Percentiles rank a stretch among this genome's conserved stretches.
These are phyloP conservation scores for Vanrija sp. DNA, from an alignment of 1,284 basidiomycete species.

Conservation along the genomic window DNA sequence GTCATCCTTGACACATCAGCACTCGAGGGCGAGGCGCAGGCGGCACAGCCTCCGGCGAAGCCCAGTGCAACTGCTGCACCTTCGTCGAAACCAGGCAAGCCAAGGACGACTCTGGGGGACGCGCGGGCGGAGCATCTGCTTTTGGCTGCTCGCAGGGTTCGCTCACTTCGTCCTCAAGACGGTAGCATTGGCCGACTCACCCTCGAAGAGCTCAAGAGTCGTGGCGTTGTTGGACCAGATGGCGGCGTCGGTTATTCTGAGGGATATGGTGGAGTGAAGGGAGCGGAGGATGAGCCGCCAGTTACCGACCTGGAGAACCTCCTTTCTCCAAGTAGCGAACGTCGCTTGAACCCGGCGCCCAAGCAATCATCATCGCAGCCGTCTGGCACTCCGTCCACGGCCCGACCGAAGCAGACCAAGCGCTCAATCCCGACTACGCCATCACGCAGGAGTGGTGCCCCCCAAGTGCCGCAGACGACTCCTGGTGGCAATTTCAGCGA, in stretches of 20 bases:
- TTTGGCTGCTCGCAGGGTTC: constrained; percentile 43
- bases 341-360: constrained; percentile 6
- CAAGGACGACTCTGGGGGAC: constrained; percentile 40
- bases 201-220: constrained; percentile 35
- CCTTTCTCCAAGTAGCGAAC: constrained; percentile 7
- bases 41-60: not conserved
- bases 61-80: not conserved
- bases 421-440: constrained; percentile 30
- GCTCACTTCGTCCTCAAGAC: constrained; percentile 30
- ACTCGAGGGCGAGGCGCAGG: constrained; percentile 1
- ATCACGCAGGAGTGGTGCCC: constrained; percentile 12
- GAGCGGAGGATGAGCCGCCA: constrained; percentile 17
- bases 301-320: not conserved
- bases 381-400: constrained; percentile 23
- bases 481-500: constrained; percentile 46
- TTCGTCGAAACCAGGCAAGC: not conserved
- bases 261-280: constrained; percentile 34
- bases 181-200: constrained; percentile 33
- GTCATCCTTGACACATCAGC: constrained; percentile 32
- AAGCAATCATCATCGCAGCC: not conserved
- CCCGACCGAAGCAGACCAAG: constrained; percentile 33
- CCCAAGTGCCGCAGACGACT: constrained; percentile 32
- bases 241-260: constrained; percentile 44
- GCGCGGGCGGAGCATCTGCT: constrained; percentile 46
- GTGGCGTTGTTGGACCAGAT: constrained; percentile 40